phyloP scores from a whole-genome alignment of 2,329 filamentous ascomycete genomes.

The Cladobotryum protrusum region DNA sequence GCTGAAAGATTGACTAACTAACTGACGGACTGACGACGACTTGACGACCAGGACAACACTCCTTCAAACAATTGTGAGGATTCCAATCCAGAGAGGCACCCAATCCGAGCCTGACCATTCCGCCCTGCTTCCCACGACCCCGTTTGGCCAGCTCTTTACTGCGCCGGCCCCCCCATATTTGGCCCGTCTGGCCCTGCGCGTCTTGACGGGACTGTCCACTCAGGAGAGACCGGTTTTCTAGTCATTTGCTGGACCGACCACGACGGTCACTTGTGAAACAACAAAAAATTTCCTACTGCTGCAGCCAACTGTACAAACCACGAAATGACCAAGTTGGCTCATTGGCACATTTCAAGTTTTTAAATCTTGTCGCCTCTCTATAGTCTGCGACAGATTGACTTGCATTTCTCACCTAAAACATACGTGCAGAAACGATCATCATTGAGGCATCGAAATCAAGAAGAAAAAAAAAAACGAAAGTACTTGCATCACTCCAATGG shows the following conservation, averaged over 20 bases:
- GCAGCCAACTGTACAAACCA: constrained; percentile 30
- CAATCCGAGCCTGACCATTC: constrained; percentile 9
- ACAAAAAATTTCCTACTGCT: constrained; percentile 25
- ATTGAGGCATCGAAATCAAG: not conserved
- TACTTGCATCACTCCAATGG: not conserved
- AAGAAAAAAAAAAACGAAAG: not conserved
- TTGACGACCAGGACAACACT: constrained; percentile 1
- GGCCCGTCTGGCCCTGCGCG: constrained; percentile 13
- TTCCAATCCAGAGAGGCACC: constrained; percentile 1
- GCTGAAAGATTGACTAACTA: not conserved
- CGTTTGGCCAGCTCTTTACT: constrained; percentile 3
- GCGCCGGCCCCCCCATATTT: constrained; percentile 1
- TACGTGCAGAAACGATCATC: not conserved
- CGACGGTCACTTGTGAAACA: constrained; percentile 24
- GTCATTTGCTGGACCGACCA: constrained; percentile 18
- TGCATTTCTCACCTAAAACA: no score
- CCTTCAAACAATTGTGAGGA: no score
- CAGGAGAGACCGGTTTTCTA: constrained; percentile 12
- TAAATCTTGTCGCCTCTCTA: constrained; percentile 8
- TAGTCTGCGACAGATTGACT: not conserved
- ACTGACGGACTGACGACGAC: not conserved
- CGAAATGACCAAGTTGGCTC: constrained; percentile 35
- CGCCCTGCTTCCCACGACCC: constrained; percentile 6
- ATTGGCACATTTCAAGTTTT: constrained; percentile 28
- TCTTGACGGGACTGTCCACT: constrained; percentile 10